Conservation (phyloP, 805 yeast species). For the Teunomyces gatunensis region DNA sequence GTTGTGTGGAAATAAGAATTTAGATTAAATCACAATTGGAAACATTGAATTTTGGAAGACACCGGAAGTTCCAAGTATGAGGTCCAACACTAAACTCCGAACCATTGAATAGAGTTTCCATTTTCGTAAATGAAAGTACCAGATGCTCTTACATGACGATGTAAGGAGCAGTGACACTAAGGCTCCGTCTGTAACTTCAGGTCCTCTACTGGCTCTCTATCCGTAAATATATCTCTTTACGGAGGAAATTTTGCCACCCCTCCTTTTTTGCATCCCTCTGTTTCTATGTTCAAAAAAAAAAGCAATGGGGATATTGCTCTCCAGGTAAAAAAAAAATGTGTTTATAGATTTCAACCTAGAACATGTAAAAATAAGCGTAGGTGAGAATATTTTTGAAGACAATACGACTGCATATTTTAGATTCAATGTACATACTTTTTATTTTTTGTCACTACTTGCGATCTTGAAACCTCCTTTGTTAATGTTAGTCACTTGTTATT, state of each 20-base stretch:
- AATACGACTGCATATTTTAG: neutral
- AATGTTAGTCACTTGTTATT: neutral
- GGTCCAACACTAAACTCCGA: neutral
- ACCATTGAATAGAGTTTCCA: neutral
- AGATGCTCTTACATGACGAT: neutral
- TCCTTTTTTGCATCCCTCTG: neutral
- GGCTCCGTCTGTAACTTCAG: too few species aligned
- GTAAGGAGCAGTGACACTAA: too few species aligned
- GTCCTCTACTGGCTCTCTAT: too few species aligned
- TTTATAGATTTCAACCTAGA: neutral
- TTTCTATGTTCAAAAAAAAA: neutral
- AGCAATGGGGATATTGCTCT: neutral
- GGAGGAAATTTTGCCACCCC: neutral
- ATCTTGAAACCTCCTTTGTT: slow-evolving; percentile 5
- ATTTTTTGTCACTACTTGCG: neutral
- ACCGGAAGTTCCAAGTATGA: neutral
- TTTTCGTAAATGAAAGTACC: neutral
- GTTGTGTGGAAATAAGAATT: neutral
- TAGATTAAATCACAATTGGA: neutral
- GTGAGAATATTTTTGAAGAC: neutral
- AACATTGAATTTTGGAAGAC: neutral
- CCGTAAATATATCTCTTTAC: neutral
- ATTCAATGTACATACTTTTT: neutral
- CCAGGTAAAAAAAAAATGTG: neutral
- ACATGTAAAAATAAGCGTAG: neutral